Conservation (phyloP, 1,284 basidiomycete species). For the Fomitopsis palustris region DNA sequence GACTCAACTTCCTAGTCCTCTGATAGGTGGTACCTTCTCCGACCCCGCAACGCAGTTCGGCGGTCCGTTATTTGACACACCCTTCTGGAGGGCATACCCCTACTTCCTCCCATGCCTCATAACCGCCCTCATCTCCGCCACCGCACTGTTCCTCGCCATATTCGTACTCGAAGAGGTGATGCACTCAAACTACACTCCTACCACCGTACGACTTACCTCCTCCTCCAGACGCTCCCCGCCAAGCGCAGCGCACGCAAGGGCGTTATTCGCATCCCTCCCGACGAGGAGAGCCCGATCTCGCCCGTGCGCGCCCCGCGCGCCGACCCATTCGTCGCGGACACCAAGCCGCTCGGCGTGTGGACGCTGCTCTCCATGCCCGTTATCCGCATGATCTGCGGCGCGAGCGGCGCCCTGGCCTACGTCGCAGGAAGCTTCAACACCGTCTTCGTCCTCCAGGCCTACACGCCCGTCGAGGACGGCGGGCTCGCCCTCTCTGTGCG, state of each 20-base stretch:
- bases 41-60: constrained; percentile 50
- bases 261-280: constrained; percentile 10
- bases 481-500: constrained; percentile 56
- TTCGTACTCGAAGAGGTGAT: constrained; percentile 53
- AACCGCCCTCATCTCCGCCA: constrained; percentile 29
- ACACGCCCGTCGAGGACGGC: constrained; percentile 51
- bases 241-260: constrained; percentile 15
- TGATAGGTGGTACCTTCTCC: constrained; percentile 59
- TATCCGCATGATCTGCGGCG: constrained; percentile 48
- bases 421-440: constrained; percentile 55
- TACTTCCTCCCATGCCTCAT: constrained; percentile 58
- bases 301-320: background rate
- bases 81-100: constrained; percentile 47
- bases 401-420: constrained; percentile 57
- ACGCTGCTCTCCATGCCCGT: constrained; percentile 47
- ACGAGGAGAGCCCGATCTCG: constrained; percentile 11
- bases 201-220: background rate
- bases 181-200: background rate
- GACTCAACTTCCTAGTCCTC: constrained; percentile 37
- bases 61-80: constrained; percentile 34
- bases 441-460: constrained; percentile 64
- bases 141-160: constrained; percentile 37
- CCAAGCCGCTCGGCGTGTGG: constrained; percentile 20
- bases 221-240: constrained; percentile 37
- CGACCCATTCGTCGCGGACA: background rate